Percentiles rank a stretch among this genome's conserved stretches.
phyloP scores from a whole-genome alignment of 2,329 filamentous ascomycete species.

The Xylariaceae sp. region DNA sequence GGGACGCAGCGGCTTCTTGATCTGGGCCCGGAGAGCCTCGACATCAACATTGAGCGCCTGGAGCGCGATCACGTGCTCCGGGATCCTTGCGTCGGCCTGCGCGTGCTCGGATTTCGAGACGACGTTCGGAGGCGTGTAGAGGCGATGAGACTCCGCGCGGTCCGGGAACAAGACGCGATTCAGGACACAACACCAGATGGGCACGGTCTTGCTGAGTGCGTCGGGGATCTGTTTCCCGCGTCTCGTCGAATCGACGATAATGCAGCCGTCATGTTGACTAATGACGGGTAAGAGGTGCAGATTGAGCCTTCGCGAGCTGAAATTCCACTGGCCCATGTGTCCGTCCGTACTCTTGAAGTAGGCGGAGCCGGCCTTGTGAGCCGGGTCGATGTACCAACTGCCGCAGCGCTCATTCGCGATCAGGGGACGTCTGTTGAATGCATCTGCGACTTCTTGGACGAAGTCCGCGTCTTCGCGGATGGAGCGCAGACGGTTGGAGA shows the following conservation, averaged over 20 bases:
- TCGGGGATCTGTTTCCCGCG: conserved; percentile 94
- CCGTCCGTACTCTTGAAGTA: conserved; percentile 99
- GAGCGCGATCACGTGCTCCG: conserved; percentile 49
- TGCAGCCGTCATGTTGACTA: conserved; percentile 62
- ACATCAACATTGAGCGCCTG: conserved; percentile 57
- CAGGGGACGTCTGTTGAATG: conserved; percentile 57
- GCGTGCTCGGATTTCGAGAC: conserved; percentile 70
- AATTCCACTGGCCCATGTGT: conserved; percentile 84
- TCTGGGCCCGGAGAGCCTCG: conserved; percentile 44
- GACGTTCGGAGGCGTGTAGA: conserved; percentile 67
- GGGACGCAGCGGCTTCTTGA: conserved; percentile 69
- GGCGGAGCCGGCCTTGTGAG: conserved; percentile 62
- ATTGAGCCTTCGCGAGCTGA: conserved; percentile 80
- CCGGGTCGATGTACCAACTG: conserved; percentile 81
- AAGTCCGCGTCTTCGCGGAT: conserved; percentile 74
- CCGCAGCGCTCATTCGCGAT: conserved; percentile 93
- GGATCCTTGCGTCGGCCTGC: conserved; percentile 64
- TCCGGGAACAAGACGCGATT: conserved; percentile 72
- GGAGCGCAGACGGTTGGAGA: conserved; percentile 75
- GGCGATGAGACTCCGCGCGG: conserved; percentile 36
- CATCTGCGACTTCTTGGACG: conserved; percentile 54
- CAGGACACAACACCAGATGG: conserved; percentile 86
- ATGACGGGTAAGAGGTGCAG: conserved; percentile 70
- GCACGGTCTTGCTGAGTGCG: conserved; percentile 86
- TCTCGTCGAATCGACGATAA: conserved; percentile 89